phyloP scores from a whole-genome alignment of 805 yeast genomes.

The Lipomyces lipofer region DNA sequence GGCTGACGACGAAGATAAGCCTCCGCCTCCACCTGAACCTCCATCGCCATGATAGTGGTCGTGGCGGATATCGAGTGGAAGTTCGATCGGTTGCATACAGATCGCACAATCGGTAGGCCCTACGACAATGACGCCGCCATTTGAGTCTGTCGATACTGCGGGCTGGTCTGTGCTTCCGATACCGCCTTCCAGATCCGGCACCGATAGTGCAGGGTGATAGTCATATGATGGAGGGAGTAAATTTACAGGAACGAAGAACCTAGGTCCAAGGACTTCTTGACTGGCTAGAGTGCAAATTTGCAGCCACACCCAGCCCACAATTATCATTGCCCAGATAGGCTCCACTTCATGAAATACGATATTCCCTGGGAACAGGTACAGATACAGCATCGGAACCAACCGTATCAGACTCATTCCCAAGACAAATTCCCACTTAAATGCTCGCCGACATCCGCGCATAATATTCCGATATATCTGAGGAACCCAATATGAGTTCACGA shows the following conservation, averaged over 20 bases:
- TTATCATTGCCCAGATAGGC: constrained; percentile 47
- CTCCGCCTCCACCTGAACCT: constrained; percentile 16
- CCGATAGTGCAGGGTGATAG: constrained; percentile 69
- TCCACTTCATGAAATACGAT: constrained; percentile 78
- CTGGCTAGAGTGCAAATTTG: constrained; percentile 61
- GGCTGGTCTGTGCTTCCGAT: constrained; percentile 36
- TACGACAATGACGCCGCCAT: constrained; percentile 18
- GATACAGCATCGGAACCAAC: constrained; percentile 63
- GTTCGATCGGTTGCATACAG: constrained; percentile 78
- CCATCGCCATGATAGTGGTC: background rate
- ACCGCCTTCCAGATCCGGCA: constrained; percentile 56
- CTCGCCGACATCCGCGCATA: constrained; percentile 63
- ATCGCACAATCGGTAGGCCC: constrained; percentile 68
- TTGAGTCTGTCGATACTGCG: constrained; percentile 33
- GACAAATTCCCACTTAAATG: constrained; percentile 75
- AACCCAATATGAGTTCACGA: constrained; percentile 74
- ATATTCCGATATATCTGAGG: constrained; percentile 86
- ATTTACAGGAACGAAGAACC: constrained; percentile 75
- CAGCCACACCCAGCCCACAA: constrained; percentile 56
- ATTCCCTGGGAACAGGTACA: constrained; percentile 47
- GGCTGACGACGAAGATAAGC: constrained; percentile 33
- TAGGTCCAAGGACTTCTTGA: constrained; percentile 72
- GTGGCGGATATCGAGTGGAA: constrained; percentile 38
- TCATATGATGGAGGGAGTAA: constrained; percentile 80
- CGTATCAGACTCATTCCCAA: constrained; percentile 65